Base-by-base conservation (phyloP, 768 basidiomycete genomes). In the Amanita brunnescens region DNA sequence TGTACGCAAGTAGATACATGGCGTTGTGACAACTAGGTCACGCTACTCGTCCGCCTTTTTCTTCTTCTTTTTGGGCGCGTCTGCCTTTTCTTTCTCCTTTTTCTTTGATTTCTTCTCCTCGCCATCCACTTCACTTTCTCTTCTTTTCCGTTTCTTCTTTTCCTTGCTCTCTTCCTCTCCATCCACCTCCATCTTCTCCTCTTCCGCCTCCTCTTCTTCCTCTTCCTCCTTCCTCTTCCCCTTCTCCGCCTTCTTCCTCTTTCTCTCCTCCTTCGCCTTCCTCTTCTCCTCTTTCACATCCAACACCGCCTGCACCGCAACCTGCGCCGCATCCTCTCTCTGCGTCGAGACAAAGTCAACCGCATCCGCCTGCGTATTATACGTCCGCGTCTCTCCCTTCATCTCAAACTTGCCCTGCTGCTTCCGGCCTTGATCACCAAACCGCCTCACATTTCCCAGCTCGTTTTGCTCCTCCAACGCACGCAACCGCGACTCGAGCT, bases 401-500 rank as follows among this genome's bases (percentile, higher is more conserved):
- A 89, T 85, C 68, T 88, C 83, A 71, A 92, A 94, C 59, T 78
- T 79, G 58, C 75, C 77, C 64, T 91, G 87, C 65, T 86, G 84
- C 69, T 78, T 80, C 55, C 74, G 76, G 29, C 73, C 70, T 41
- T 55, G 57, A 16, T 78, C 77, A 1, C 71, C 75, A 57, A 81
- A 83, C 57, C 81, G 77, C 55, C 87, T 82, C 34, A 85, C 83
- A 30, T 78, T 82, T 16, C 80, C 74, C 41, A 80, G 73, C 54
- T 95, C 94, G 41, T 75, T 74, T 58, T 91, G 84, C 59, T 87
- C 76, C 65, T 98, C 94, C 40, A 99, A 77, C 1, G 85, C 83
- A 20, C 92, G 89, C 34, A 98, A 71, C 30, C 96, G 87, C 9
- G 91, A 88, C 68, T 98, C 96, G 54, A 99, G 85, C 69, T 97